Percentiles rank a stretch among this genome's conserved stretches.
Conservation (phyloP, 352 stramenopile species). For the Phytophthora syringae region DNA sequence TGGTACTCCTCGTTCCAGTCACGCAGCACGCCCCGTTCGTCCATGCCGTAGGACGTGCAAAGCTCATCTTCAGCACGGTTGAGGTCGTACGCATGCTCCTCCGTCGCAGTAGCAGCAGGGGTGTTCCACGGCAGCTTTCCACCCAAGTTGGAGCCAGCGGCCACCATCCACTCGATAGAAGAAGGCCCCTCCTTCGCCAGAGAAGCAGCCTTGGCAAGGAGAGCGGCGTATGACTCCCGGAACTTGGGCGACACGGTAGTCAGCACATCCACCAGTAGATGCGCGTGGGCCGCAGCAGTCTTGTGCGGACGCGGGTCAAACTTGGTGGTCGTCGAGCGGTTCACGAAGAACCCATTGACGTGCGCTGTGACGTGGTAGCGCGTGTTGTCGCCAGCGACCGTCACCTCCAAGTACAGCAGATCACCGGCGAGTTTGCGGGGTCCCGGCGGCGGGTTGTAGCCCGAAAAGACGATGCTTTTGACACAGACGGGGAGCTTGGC, state of each 20-base stretch:
- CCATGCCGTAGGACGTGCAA: slow-evolving; percentile 90
- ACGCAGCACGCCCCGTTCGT: slow-evolving; percentile 90
- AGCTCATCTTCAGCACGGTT: slow-evolving; percentile 93
- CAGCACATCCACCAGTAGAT: slow-evolving; percentile 88
- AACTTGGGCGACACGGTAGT: slow-evolving; percentile 76
- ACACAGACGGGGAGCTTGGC: slow-evolving; percentile 85
- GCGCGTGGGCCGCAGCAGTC: slow-evolving; percentile 41
- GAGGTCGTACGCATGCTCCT: slow-evolving; percentile 76
- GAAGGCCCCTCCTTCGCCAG: slow-evolving; percentile 78
- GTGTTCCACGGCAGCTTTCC: slow-evolving; percentile 87
- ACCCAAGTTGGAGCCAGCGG: slow-evolving; percentile 73
- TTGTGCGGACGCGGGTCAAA: slow-evolving; percentile 87
- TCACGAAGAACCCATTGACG: slow-evolving; percentile 95
- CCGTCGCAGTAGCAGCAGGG: slow-evolving; percentile 32
- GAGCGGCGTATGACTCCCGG: slow-evolving; percentile 65
- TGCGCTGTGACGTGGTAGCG: slow-evolving; percentile 90
- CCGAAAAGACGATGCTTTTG: slow-evolving; percentile 92
- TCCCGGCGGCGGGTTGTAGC: slow-evolving; percentile 95
- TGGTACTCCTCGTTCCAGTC: slow-evolving; percentile 99
- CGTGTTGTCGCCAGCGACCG: slow-evolving; percentile 63
- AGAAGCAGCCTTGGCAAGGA: slow-evolving; percentile 81
- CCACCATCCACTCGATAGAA: slow-evolving; percentile 90
- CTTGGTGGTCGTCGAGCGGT: slow-evolving; percentile 73
- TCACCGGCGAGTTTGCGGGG: slow-evolving; percentile 93
- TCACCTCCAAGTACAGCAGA: slow-evolving; percentile 94